These are phyloP conservation scores for Yamadazyma taylorii DNA, from an alignment of 1,139 yeast species.

Conservation along the genomic window DNA sequence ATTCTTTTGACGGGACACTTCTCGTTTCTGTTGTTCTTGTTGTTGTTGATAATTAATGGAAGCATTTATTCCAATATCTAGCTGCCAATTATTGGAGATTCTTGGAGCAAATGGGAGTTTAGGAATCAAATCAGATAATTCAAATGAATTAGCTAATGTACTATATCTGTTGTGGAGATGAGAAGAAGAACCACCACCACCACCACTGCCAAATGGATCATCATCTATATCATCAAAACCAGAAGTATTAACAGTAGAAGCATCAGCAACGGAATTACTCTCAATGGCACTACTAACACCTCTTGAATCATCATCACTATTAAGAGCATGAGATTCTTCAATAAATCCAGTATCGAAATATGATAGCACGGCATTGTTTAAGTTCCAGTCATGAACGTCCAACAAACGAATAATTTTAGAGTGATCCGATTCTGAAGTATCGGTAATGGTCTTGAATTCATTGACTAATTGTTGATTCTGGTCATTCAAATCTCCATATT, in stretches of 20 bases:
- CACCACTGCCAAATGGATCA: no score
- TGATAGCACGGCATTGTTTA: slow-evolving; percentile 50
- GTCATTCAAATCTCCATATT: background rate
- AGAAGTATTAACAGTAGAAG: background rate
- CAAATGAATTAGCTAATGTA: slow-evolving; percentile 36
- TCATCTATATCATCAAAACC: background rate
- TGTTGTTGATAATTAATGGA: slow-evolving; percentile 20
- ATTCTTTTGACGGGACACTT: slow-evolving; percentile 1
- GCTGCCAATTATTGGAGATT: slow-evolving; percentile 42
- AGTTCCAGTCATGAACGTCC: slow-evolving; percentile 44
- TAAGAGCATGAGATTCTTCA: slow-evolving; percentile 14
- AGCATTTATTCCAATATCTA: slow-evolving; percentile 47
- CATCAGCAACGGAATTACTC: no score
- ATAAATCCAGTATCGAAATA: slow-evolving; percentile 53
- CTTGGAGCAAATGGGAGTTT: slow-evolving; percentile 44
- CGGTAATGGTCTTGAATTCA: slow-evolving; percentile 49
- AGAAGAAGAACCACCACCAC: background rate
- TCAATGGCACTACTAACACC: background rate
- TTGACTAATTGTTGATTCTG: slow-evolving; percentile 17
- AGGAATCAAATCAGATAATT: slow-evolving; percentile 37
- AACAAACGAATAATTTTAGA: slow-evolving; percentile 33
- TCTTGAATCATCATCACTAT: background rate
- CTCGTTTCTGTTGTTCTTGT: no score
- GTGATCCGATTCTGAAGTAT: slow-evolving; percentile 34
- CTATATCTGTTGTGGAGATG: slow-evolving; percentile 6